phyloP scores from a whole-genome alignment of 768 basidiomycete genomes.

The Suillus discolor region DNA sequence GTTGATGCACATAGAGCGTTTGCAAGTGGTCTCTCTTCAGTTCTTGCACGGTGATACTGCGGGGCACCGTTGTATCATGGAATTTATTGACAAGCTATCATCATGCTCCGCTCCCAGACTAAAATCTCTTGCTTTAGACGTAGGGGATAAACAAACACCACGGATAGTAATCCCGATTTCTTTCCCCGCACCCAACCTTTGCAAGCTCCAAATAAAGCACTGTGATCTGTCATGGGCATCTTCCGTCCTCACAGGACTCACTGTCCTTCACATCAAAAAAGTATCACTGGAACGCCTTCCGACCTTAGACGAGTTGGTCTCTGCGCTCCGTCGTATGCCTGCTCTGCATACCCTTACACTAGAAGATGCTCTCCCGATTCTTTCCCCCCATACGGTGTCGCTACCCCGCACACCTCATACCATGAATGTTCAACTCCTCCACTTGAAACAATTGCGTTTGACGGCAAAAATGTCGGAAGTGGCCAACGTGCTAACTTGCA shows the following conservation, averaged over 20 bases:
- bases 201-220: slow-evolving; percentile 37
- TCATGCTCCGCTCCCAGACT: slow-evolving; percentile 34
- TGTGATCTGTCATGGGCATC: slow-evolving; percentile 41
- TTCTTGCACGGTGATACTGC: slow-evolving; percentile 24
- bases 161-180: slow-evolving; percentile 5
- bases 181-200: slow-evolving; percentile 33
- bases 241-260: slow-evolving; percentile 36
- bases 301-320: slow-evolving; percentile 33
- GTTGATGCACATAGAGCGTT: slow-evolving; percentile 36
- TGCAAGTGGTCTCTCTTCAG: slow-evolving; percentile 34
- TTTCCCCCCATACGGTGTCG: neutral
- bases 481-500: neutral
- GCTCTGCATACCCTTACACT: slow-evolving; percentile 36
- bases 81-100: slow-evolving; percentile 28
- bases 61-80: slow-evolving; percentile 20
- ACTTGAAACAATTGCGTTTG: neutral
- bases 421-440: slow-evolving; percentile 1
- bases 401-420: neutral
- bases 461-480: neutral
- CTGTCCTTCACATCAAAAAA: slow-evolving; percentile 38
- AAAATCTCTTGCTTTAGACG: slow-evolving; percentile 29
- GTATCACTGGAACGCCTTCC: slow-evolving; percentile 30
- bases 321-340: slow-evolving; percentile 38
- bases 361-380: slow-evolving; percentile 36
- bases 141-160: slow-evolving; percentile 15